Evolutionary conservation across 75 land plant genomes (phyloP).

Genomic region (Larix kaempferi): DNA sequence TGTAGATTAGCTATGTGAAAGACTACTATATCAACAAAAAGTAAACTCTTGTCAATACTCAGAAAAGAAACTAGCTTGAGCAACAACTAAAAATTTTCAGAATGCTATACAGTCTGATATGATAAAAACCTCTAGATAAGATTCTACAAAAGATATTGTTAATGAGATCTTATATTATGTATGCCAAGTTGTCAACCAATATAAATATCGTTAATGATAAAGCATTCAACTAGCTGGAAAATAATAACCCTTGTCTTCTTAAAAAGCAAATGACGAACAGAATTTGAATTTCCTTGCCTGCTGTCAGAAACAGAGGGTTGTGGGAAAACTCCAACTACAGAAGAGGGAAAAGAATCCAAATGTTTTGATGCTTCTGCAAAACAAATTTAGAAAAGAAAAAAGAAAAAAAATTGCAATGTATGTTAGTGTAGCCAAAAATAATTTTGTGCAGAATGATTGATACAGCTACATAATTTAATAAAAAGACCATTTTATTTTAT

Average conservation of each 20-base stretch:
- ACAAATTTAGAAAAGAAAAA: neutral
- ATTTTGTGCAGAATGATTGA: no score
- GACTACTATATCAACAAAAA: neutral
- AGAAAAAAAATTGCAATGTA: neutral
- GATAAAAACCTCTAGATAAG: neutral
- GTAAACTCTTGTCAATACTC: neutral
- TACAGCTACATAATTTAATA: no score
- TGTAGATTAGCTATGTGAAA: neutral
- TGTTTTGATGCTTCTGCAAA: slow-evolving; percentile 6
- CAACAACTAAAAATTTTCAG: neutral
- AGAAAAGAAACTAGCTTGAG: neutral
- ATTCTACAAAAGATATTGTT: neutral
- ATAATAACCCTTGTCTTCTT: neutral
- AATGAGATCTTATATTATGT: neutral
- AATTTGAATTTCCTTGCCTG: slow-evolving; percentile 2
- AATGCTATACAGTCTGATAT: neutral
- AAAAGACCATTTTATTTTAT: no score
- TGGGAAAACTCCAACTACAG: slow-evolving; percentile 12
- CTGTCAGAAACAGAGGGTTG: slow-evolving; percentile 9
- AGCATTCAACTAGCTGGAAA: neutral
- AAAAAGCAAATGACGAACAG: neutral
- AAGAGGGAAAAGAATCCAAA: slow-evolving; percentile 4
- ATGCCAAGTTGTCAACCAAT: neutral
- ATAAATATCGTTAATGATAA: neutral
- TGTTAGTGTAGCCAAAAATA: neutral